Base-by-base conservation (phyloP, 768 basidiomycete genomes). In the Hypholoma fasciculare region DNA sequence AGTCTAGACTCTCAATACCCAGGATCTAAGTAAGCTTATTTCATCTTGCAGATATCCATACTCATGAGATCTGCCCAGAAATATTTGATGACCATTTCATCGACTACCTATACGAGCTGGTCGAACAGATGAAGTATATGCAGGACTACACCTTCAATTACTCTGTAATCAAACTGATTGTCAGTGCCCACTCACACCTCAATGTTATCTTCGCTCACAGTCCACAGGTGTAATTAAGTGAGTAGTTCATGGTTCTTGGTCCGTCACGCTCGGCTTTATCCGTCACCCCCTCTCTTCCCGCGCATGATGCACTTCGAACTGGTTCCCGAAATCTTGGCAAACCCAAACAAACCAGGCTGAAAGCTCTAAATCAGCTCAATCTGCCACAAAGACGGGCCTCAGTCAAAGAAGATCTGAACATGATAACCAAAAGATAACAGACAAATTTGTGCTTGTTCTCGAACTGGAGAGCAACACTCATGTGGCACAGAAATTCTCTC, bases 211-310 rank as follows among this genome's bases (percentile, higher is more conserved):
- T 38, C 49, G 20, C 58, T 56, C 16, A 61, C 14, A 9, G 40
- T 34, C 19, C 7, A 1, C 65, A 96, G 94, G 88, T 95, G 34
- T 88, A 95, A 0, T 78, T 99, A 30, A 99, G 98, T 67, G 96
- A 99, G 70, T 96, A 98, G 72, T 99, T 96, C 74, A 99, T 99
- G 96, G 94, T 98, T 4, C 87, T 92, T 0, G 84, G 86, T 3
- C n/a, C n/a, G n/a, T n/a, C n/a, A n/a, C n/a, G n/a, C n/a, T n/a
- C n/a, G n/a, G n/a, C n/a, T n/a, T n/a, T n/a, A n/a, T n/a, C n/a
- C n/a, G n/a, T n/a, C n/a, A n/a, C n/a, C n/a, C n/a, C n/a, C n/a
- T n/a, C n/a, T n/a, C n/a, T n/a, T n/a, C n/a, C n/a, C n/a, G n/a
- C n/a, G n/a, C n/a, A n/a, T n/a, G n/a, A n/a, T n/a, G n/a, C n/a